Conservation (phyloP, 2,329 filamentous ascomycete species). For the Seiridium cupressi region DNA sequence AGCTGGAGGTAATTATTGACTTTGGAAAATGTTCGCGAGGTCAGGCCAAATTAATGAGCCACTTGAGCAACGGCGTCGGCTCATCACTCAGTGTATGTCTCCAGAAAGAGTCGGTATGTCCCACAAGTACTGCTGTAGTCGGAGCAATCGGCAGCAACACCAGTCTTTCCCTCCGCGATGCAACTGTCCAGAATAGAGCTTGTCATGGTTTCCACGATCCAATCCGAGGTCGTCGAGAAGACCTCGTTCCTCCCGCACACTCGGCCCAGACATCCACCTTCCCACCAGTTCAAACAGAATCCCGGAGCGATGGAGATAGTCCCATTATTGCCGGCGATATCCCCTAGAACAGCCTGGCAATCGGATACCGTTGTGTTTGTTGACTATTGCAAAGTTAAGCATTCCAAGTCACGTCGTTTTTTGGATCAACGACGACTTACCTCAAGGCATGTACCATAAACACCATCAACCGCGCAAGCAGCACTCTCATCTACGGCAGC, state of each 20-base stretch:
- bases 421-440: not conserved
- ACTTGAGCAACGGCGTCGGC: not conserved
- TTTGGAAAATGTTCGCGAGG: too few species aligned
- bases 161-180: constrained; percentile 10
- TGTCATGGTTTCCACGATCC: constrained; percentile 8
- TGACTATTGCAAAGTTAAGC: not conserved
- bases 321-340: constrained; percentile 10
- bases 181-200: constrained; percentile 11
- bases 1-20: too few species aligned
- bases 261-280: constrained; percentile 11
- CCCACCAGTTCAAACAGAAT: constrained; percentile 16
- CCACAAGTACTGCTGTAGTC: constrained; percentile 12
- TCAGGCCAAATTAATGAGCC: too few species aligned
- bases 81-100: constrained; percentile 5
- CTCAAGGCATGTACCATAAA: not conserved
- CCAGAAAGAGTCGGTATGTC: constrained; percentile 10
- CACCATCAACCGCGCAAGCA: not conserved
- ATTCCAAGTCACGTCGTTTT: not conserved
- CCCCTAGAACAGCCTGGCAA: constrained; percentile 13
- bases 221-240: not conserved
- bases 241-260: constrained; percentile 9
- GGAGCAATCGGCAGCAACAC: constrained; percentile 10
- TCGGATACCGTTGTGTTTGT: constrained; percentile 10
- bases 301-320: constrained; percentile 9
- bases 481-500: not conserved